A percentile compares a stretch with the other conserved stretches of the same genome.
phyloP scores from a whole-genome alignment of 1,284 basidiomycete genomes.

The Rhodotorula sp. region DNA sequence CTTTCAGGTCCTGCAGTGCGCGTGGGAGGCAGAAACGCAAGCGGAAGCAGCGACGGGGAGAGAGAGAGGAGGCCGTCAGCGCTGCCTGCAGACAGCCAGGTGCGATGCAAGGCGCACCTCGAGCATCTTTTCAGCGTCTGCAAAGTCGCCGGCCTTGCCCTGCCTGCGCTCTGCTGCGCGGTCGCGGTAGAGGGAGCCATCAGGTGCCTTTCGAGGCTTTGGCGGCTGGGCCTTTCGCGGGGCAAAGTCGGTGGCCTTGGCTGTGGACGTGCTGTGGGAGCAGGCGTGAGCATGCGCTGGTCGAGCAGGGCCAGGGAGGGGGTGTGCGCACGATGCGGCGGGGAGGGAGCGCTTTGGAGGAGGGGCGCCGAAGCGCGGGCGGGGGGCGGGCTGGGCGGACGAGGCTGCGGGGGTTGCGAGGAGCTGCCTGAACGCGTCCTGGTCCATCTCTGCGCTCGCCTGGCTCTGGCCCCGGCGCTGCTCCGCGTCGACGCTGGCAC shows the following conservation, averaged over 20 bases:
- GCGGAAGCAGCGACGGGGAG: not conserved
- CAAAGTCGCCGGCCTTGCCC: slow-evolving; percentile 36
- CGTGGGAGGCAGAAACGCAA: too few relatives aligned
- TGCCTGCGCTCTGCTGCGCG: slow-evolving; percentile 31
- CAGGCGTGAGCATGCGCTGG: not conserved
- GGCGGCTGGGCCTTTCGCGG: slow-evolving; percentile 16
- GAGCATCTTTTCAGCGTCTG: slow-evolving; percentile 36
- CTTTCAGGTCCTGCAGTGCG: slow-evolving; percentile 29
- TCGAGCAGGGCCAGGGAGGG: not conserved
- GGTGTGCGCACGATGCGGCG: not conserved
- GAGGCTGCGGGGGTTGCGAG: not conserved
- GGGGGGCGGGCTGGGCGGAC: not conserved
- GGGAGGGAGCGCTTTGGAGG: slow-evolving; percentile 22
- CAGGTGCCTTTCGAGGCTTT: slow-evolving; percentile 15
- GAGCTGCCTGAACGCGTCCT: slow-evolving; percentile 27
- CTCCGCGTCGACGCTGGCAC: not conserved
- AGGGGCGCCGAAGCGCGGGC: slow-evolving; percentile 23
- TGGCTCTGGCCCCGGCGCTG: not conserved
- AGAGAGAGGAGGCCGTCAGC: not conserved
- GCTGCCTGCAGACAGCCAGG: too few relatives aligned
- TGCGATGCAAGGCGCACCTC: slow-evolving; percentile 30
- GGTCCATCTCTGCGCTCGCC: slow-evolving; percentile 21
- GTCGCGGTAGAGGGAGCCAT: slow-evolving; percentile 28
- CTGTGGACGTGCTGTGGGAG: not conserved
- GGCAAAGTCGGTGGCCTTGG: slow-evolving; percentile 34